These are phyloP conservation scores for Claviceps fusiformis DNA, from an alignment of 2,329 filamentous ascomycete species.

Conservation along the genomic window DNA sequence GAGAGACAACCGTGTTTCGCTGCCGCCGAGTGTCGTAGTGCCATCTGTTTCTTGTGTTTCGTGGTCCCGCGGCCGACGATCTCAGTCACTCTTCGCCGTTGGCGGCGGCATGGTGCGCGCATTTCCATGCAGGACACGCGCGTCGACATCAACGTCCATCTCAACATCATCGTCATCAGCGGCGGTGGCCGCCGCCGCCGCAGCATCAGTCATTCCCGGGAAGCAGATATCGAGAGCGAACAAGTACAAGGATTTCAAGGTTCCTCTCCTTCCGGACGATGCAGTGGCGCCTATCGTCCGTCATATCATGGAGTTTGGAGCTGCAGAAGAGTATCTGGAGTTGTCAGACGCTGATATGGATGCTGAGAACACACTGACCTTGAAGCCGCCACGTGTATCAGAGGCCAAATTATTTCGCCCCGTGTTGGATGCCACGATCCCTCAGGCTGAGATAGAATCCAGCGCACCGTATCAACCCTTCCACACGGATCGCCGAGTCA, in stretches of 20 bases:
- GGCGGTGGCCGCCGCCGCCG: too few species aligned
- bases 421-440: constrained; percentile 49
- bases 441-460: constrained; percentile 81
- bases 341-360: constrained; percentile 39
- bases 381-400: constrained; percentile 24
- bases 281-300: constrained; percentile 42
- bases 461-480: constrained; percentile 94
- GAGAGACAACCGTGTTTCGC: constrained; percentile 59
- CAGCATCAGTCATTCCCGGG: constrained; percentile 35
- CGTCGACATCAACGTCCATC: constrained; percentile 25
- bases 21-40: constrained; percentile 42
- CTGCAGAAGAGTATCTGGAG: constrained; percentile 42
- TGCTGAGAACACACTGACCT: constrained; percentile 38
- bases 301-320: constrained; percentile 34
- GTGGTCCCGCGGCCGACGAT: constrained; percentile 50
- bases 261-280: constrained; percentile 49
- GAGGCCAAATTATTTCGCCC: constrained; percentile 20
- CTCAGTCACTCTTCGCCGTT: constrained; percentile 50
- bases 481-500: constrained; percentile 77
- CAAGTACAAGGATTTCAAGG: constrained; percentile 52
- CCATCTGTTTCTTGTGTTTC: constrained; percentile 47
- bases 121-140: constrained; percentile 46
- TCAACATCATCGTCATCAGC: constrained; percentile 12
- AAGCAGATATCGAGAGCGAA: constrained; percentile 39
- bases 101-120: constrained; percentile 53